phyloP scores from a whole-genome alignment of 192 early-diverging fungal genomes.

The Gigaspora rosea region DNA sequence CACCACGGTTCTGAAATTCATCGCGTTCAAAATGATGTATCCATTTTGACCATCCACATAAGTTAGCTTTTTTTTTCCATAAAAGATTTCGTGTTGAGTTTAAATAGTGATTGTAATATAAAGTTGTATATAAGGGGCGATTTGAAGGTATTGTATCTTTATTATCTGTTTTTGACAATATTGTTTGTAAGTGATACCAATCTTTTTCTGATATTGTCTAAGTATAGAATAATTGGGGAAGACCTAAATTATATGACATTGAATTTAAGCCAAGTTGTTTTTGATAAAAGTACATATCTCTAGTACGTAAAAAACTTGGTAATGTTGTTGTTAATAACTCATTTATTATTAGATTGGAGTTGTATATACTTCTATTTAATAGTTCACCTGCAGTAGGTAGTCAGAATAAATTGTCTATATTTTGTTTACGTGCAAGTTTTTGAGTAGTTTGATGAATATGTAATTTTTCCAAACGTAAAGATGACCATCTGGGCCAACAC shows the following conservation, averaged over 20 bases:
- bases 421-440: background rate
- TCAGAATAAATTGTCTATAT: background rate
- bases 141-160: background rate
- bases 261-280: conserved; percentile 1
- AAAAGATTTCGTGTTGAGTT: background rate
- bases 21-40: conserved; percentile 8
- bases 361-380: background rate
- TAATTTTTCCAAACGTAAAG: background rate
- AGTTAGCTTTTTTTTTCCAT: background rate
- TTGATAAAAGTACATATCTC: conserved; percentile 1
- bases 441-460: background rate
- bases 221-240: background rate
- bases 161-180: background rate
- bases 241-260: background rate
- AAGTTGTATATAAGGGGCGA: background rate
- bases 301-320: background rate
- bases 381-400: background rate
- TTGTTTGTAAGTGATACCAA: conserved; percentile 7
- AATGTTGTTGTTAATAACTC: background rate
- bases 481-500: too few relatives aligned
- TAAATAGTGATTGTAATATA: background rate
- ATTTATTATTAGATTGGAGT: background rate
- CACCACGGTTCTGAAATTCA: conserved; percentile 22
- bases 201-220: background rate
- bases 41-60: background rate